Base-by-base conservation (phyloP, 768 basidiomycete species). In the Lentinula boryana region DNA sequence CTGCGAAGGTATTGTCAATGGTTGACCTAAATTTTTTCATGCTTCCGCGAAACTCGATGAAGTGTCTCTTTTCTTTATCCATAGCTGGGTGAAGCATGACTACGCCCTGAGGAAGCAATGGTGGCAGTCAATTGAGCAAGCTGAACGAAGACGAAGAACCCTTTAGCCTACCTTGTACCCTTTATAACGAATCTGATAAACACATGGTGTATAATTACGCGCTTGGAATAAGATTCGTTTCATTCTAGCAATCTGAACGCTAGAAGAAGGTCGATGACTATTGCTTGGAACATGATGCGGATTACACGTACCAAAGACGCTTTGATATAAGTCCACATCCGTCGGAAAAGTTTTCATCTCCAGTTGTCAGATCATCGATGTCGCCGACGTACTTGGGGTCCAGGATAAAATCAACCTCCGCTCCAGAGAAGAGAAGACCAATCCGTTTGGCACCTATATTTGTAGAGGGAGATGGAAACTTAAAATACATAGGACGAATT, bases 1-100 rank as follows among this genome's bases (percentile, higher is more conserved):
- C 82, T 0, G 87, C 87, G 70, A 88, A 87, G 0, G 85, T 87
- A 44, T 77, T 73, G 61, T 86, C 81, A 6, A 72, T 64, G 0
- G 78, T 82, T 0, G 84, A 80, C 8, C 71, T 76, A 71, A 89
- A 88, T 65, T 89, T 89, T 67, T 83, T 86, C 84, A 87, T 87
- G 69, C 86, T 87, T 61, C 82, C 79, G 18, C 86, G 78, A 64
- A 89, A 88, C 62, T 85, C 76, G 12, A 79, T 81, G 0, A 81
- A 71, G 53, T 79, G 75, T 52, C 73, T 67, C 57, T 76, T 77
- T 50, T 80, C 72, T 21, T 33, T 44, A 63, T 84, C 83, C 27
- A 89, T 72, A n/a, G 78, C 72, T 0, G 84, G 85, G 65, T 88
- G 84, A 2, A 87, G 71, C 84, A 86, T 85, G 21, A 87, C 68